These are phyloP conservation scores for Peniophora sp. DNA, from an alignment of 1,284 basidiomycete species.

Conservation along the genomic window DNA sequence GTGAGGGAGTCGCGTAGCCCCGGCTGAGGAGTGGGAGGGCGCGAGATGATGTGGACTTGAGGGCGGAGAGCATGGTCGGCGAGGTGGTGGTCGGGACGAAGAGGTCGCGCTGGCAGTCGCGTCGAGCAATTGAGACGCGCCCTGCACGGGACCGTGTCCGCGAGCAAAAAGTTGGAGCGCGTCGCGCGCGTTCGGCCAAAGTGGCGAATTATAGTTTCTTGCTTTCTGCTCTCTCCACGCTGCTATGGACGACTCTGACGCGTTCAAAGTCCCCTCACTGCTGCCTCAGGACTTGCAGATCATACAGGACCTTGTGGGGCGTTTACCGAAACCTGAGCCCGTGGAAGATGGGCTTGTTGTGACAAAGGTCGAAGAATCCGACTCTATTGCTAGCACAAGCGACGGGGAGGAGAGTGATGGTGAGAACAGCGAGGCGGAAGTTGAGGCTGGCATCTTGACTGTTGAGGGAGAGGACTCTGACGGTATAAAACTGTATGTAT, in stretches of 20 bases:
- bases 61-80: conserved; percentile 3
- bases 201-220: not conserved
- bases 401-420: conserved; percentile 44
- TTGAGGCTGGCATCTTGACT: conserved; percentile 48
- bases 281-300: conserved; percentile 67
- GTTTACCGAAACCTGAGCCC: conserved; percentile 12
- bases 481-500: not conserved
- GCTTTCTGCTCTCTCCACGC: not conserved
- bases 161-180: no score
- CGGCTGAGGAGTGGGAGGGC: conserved; percentile 23
- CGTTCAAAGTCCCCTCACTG: conserved; percentile 50
- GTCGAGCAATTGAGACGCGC: not conserved
- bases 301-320: conserved; percentile 57
- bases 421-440: conserved; percentile 60
- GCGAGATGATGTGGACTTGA: conserved; percentile 3
- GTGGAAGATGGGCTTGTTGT: not conserved
- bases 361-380: conserved; percentile 14
- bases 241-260: not conserved
- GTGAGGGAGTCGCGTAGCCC: conserved; percentile 42
- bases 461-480: conserved; percentile 19
- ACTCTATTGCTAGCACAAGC: conserved; percentile 41
- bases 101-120: not conserved
- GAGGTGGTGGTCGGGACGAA: not conserved
- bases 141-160: no score
- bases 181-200: no score